A percentile compares a stretch with the other conserved stretches of the same genome.
These are phyloP conservation scores for Capronia epimyces DNA, from an alignment of 2,329 filamentous ascomycete genomes.

Conservation along the genomic window DNA sequence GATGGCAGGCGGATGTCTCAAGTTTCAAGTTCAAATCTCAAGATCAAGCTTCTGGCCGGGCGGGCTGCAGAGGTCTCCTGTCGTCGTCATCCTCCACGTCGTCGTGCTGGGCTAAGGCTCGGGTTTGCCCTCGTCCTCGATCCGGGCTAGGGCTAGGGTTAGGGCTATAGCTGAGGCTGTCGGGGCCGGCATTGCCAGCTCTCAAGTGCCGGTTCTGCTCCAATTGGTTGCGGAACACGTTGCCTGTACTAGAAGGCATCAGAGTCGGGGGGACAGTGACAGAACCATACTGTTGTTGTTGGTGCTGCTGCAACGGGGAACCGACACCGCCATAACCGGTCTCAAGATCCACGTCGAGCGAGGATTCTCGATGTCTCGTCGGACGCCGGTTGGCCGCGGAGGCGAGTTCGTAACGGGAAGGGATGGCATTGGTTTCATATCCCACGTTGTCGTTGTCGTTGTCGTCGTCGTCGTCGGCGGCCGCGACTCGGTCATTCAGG, in stretches of 20 bases:
- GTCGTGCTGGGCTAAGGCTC: background rate
- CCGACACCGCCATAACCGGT: slow-evolving; percentile 14
- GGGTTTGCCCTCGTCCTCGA: background rate
- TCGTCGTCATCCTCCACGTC: slow-evolving; percentile 1
- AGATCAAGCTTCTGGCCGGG: background rate
- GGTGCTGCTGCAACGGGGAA: background rate
- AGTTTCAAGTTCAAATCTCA: no score
- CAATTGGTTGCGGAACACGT: slow-evolving; percentile 21
- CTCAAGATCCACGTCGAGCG: slow-evolving; percentile 11
- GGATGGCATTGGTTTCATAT: slow-evolving; percentile 9
- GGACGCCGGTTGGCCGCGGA: background rate
- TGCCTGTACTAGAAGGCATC: slow-evolving; percentile 5
- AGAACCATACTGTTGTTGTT: background rate
- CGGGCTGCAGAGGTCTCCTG: background rate
- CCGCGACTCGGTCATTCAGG: slow-evolving; percentile 9
- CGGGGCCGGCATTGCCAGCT: background rate
- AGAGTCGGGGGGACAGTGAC: background rate
- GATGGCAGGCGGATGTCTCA: background rate
- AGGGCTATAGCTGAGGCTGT: background rate
- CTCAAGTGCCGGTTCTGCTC: slow-evolving; percentile 13
- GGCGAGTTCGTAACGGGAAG: slow-evolving; percentile 2
- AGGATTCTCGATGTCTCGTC: background rate
- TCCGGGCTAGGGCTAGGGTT: background rate
- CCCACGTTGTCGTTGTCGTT: slow-evolving; percentile 11
- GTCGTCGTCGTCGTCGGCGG: slow-evolving; percentile 15